These are phyloP conservation scores for Neurospora sp. DNA, from an alignment of 495 filamentous ascomycete genomes.

Conservation along the genomic window DNA sequence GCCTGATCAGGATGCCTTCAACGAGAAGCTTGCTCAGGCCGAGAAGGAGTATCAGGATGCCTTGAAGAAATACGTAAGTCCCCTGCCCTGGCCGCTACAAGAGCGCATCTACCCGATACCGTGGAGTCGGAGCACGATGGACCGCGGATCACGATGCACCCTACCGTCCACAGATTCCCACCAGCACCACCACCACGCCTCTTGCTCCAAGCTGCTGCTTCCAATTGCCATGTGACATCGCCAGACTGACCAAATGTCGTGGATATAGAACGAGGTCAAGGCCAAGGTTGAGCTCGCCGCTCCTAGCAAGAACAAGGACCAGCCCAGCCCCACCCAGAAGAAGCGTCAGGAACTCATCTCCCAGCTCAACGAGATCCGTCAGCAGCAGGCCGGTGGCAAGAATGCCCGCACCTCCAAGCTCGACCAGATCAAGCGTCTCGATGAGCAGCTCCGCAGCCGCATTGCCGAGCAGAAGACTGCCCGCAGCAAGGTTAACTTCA, in stretches of 20 bases:
- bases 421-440: constrained; percentile 79
- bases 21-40: constrained; percentile 60
- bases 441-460: constrained; percentile 69
- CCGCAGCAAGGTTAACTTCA: constrained; percentile 65
- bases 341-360: constrained; percentile 71
- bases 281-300: constrained; percentile 72
- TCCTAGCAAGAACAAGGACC: constrained; percentile 57
- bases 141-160: background rate
- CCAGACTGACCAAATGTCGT: background rate
- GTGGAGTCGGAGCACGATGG: background rate
- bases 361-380: constrained; percentile 61
- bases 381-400: constrained; percentile 79
- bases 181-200: background rate
- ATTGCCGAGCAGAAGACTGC: constrained; percentile 79
- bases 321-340: constrained; percentile 61
- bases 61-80: constrained; percentile 68
- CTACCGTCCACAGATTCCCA: background rate
- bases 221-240: background rate
- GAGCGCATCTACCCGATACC: background rate
- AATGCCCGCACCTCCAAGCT: constrained; percentile 58
- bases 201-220: background rate
- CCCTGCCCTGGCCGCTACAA: background rate
- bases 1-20: constrained; percentile 62
- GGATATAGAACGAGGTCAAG: constrained; percentile 64
- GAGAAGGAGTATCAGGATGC: constrained; percentile 73